Conservation (phyloP, 1,139 yeast genomes). For the Blastobotrys capitulatus region DNA sequence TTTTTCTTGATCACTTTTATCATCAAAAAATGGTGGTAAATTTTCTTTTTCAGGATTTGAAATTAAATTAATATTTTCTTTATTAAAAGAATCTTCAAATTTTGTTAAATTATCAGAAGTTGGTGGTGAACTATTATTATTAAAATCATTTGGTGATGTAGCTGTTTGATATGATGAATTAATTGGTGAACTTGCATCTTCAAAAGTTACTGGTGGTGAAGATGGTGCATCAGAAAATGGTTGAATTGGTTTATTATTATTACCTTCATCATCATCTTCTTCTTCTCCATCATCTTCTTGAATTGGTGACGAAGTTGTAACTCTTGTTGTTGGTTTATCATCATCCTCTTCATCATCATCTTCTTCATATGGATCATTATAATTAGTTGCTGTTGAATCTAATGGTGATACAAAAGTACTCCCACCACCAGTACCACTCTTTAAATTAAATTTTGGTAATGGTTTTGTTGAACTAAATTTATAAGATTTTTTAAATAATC, state of each 20-base stretch:
- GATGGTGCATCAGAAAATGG: not conserved
- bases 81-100: too few species aligned
- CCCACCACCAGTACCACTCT: not conserved
- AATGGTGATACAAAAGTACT: not conserved
- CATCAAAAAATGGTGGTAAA: not conserved
- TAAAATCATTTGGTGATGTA: not conserved
- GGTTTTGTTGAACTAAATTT: too few species aligned
- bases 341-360: not conserved
- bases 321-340: not conserved
- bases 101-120: not conserved
- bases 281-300: too few species aligned
- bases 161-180: not conserved
- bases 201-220: not conserved
- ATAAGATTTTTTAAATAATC: conserved; percentile 18
- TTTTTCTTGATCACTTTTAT: conserved; percentile 16
- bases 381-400: not conserved
- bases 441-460: too few species aligned
- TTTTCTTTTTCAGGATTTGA: not conserved
- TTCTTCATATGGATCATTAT: not conserved
- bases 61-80: not conserved
- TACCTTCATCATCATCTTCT: not conserved
- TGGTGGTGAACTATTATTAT: not conserved
- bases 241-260: not conserved
- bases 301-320: not conserved
- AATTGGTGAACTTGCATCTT: not conserved